These are phyloP conservation scores for Thelonectria discophora DNA, from an alignment of 2,329 filamentous ascomycete species.

Conservation along the genomic window DNA sequence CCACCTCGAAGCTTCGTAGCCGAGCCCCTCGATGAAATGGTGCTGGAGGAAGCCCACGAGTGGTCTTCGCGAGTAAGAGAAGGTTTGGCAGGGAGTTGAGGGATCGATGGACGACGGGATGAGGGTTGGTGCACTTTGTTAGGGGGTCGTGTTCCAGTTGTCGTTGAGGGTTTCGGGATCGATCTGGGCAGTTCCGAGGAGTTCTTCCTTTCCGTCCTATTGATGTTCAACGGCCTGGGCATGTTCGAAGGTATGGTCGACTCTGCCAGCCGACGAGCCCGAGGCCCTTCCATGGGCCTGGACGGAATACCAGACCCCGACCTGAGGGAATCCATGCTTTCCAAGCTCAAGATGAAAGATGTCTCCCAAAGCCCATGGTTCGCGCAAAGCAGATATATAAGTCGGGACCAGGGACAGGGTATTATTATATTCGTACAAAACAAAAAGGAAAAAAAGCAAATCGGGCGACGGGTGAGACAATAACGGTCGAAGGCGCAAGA, in stretches of 20 bases:
- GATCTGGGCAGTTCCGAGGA: slow-evolving; percentile 34
- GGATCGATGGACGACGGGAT: slow-evolving; percentile 37
- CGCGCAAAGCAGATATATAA: slow-evolving; percentile 2
- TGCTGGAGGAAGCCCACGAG: slow-evolving; percentile 52
- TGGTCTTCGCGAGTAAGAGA: slow-evolving; percentile 53
- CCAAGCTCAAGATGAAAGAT: slow-evolving; percentile 40
- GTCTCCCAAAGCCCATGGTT: slow-evolving; percentile 36
- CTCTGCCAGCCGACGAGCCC: slow-evolving; percentile 42
- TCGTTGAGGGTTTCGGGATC: slow-evolving; percentile 28
- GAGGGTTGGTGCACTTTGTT: slow-evolving; percentile 38
- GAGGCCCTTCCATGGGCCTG: slow-evolving; percentile 50
- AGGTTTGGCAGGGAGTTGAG: slow-evolving; percentile 36
- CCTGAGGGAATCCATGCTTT: slow-evolving; percentile 55
- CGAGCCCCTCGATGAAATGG: slow-evolving; percentile 45
- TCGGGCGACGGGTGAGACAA: slow-evolving; percentile 21
- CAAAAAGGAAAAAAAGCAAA: slow-evolving; percentile 6
- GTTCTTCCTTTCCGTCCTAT: slow-evolving; percentile 35
- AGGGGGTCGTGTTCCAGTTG: slow-evolving; percentile 29
- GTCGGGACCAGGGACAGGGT: slow-evolving; percentile 3
- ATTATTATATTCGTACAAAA: slow-evolving; percentile 13
- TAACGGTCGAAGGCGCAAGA: slow-evolving; percentile 27
- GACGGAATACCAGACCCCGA: slow-evolving; percentile 52
- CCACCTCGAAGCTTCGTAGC: slow-evolving; percentile 44
- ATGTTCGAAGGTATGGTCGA: slow-evolving; percentile 29
- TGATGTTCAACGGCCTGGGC: slow-evolving; percentile 37